These are phyloP conservation scores for Drechslerella coelobrocha DNA, from an alignment of 2,329 filamentous ascomycete genomes.

Conservation along the genomic window DNA sequence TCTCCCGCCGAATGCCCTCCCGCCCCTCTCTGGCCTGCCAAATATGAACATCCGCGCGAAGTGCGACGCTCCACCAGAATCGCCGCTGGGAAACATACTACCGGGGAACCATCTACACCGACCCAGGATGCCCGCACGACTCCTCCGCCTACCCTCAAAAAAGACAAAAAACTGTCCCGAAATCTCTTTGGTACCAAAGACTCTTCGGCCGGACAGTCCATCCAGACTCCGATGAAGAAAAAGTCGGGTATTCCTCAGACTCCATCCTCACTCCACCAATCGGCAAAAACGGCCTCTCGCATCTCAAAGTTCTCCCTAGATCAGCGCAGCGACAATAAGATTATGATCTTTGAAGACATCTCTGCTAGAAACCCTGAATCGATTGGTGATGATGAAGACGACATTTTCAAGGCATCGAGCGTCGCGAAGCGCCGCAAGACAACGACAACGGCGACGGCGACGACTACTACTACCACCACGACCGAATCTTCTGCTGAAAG, in stretches of 20 bases:
- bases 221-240: constrained; percentile 46
- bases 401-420: constrained; percentile 29
- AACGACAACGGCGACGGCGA: too few species aligned
- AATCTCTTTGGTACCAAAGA: constrained; percentile 6
- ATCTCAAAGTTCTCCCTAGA: constrained; percentile 45
- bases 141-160: constrained; percentile 36
- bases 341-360: constrained; percentile 45
- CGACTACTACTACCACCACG: too few species aligned
- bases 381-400: constrained; percentile 34
- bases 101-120: constrained; percentile 45
- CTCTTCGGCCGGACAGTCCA: background rate
- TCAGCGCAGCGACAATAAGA: constrained; percentile 31
- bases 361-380: constrained; percentile 34
- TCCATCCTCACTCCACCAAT: constrained; percentile 32
- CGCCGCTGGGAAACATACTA: constrained; percentile 24
- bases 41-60: constrained; percentile 42
- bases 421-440: constrained; percentile 23
- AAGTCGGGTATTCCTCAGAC: constrained; percentile 24
- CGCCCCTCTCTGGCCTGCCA: constrained; percentile 40
- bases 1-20: constrained; percentile 31
- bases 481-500: background rate
- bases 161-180: constrained; percentile 30
- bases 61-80: constrained; percentile 40
- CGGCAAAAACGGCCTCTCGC: constrained; percentile 39
- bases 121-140: constrained; percentile 23